These are phyloP conservation scores for Phaffia tasmanica DNA, from an alignment of 768 basidiomycete species.

Conservation along the genomic window DNA sequence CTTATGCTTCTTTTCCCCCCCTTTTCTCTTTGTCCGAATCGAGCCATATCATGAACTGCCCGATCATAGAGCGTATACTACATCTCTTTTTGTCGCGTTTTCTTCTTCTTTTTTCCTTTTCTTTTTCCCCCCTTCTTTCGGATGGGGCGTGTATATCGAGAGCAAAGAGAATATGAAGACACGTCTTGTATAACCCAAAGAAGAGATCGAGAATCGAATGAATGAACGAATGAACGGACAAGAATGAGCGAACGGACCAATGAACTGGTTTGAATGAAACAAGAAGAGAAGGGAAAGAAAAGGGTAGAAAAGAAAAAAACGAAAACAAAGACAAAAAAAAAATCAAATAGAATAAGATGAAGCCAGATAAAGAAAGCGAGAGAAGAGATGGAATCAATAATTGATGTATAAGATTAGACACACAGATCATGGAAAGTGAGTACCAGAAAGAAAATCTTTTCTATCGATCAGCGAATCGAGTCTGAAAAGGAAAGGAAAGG, in stretches of 20 bases:
- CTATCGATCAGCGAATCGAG: too few relatives aligned
- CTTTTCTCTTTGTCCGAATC: too few relatives aligned
- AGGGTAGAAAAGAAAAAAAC: background rate
- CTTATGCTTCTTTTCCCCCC: too few relatives aligned
- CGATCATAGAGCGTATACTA: too few relatives aligned
- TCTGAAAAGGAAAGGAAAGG: too few relatives aligned
- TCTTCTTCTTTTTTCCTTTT: too few relatives aligned
- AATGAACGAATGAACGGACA: background rate
- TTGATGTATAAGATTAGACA: conserved; percentile 54
- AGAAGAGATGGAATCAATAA: background rate
- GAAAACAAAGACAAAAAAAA: background rate
- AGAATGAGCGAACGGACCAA: conserved; percentile 68
- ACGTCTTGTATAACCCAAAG: too few relatives aligned
- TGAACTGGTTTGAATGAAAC: conserved; percentile 46
- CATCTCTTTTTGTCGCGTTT: too few relatives aligned
- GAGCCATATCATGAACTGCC: too few relatives aligned
- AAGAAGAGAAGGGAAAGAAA: background rate
- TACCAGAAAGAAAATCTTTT: background rate
- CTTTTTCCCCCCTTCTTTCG: too few relatives aligned
- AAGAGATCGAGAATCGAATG: conserved; percentile 2
- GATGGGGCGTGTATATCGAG: too few relatives aligned
- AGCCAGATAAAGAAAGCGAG: background rate
- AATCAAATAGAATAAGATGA: background rate
- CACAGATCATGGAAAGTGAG: conserved; percentile 58
- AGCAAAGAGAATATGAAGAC: background rate